These are phyloP conservation scores for Tilletia caries DNA, from an alignment of 1,284 basidiomycete species.

Conservation along the genomic window DNA sequence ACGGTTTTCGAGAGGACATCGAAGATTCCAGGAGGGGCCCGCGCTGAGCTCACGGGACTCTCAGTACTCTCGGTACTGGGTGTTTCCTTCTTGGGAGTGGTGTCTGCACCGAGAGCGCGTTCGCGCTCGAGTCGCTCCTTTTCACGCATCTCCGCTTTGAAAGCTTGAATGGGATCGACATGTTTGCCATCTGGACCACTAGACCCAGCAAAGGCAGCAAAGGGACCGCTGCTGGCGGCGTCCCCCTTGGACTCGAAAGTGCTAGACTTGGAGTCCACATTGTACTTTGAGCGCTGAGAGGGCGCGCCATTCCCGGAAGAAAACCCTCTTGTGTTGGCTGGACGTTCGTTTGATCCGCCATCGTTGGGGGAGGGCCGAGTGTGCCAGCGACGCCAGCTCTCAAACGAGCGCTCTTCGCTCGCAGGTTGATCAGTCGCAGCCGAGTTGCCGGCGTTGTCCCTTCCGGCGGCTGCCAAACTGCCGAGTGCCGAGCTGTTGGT, in stretches of 20 bases:
- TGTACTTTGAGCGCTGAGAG: constrained; percentile 2
- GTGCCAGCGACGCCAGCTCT: constrained; percentile 9
- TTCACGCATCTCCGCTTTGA: constrained; percentile 82
- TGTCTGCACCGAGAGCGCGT: not conserved
- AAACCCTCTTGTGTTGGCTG: not conserved
- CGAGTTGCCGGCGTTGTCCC: not conserved
- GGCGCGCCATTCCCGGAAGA: not conserved
- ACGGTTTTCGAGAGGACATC: not conserved
- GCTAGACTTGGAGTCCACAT: not conserved
- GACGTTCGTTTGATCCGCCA: not conserved
- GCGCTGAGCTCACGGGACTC: too few relatives aligned
- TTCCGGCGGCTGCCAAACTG: not conserved
- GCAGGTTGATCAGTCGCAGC: not conserved
- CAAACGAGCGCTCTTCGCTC: not conserved
- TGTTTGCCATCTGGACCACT: not conserved
- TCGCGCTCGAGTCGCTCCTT: constrained; percentile 64
- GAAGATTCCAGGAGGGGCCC: not conserved
- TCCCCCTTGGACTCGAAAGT: not conserved
- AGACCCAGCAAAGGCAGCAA: not conserved
- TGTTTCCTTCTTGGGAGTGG: too few relatives aligned
- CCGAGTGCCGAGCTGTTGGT: not conserved
- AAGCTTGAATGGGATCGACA: constrained; percentile 79
- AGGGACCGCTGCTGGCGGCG: not conserved
- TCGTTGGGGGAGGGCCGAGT: not conserved
- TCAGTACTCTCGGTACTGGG: too few relatives aligned